Percentiles rank a stretch among this genome's conserved stretches.
Evolutionary conservation across 495 filamentous ascomycete genomes (phyloP).

Genomic region (Chaetomium cochliodes): DNA sequence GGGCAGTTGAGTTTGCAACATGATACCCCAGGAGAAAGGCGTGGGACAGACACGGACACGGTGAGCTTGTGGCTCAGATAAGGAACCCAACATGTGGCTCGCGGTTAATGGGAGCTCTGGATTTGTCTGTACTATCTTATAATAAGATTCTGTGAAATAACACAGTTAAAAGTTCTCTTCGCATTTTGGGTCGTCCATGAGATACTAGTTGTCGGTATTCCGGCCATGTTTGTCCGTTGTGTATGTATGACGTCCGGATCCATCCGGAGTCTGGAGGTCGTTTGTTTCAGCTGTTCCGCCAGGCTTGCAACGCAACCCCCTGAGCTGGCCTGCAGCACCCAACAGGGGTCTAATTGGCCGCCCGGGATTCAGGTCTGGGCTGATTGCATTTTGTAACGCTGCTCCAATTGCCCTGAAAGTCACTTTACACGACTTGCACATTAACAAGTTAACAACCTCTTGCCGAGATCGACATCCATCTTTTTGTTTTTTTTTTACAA

Average conservation of each 20-base stretch:
- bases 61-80: conserved; percentile 15
- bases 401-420: conserved; percentile 11
- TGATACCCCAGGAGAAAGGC: conserved; percentile 18
- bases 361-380: neutral
- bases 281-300: conserved; percentile 10
- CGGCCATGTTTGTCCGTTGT: neutral
- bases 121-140: conserved; percentile 18
- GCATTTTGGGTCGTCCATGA: neutral
- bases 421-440: neutral
- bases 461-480: neutral
- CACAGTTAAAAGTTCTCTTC: conserved; percentile 2
- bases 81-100: conserved; percentile 3
- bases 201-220: too few species aligned
- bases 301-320: too few species aligned
- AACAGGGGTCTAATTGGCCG: conserved; percentile 9
- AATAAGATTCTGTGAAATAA: conserved; percentile 18
- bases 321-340: conserved; percentile 11
- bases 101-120: neutral
- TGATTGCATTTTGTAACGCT: neutral
- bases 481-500: conserved; percentile 16
- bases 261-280: neutral
- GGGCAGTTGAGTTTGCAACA: conserved; percentile 1
- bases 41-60: conserved; percentile 3
- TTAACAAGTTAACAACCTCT: neutral
- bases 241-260: conserved; percentile 6